A percentile compares a stretch with the other conserved stretches of the same genome.
Evolutionary conservation across 441 rosid species (phyloP).

Genomic region (Syzygium syzygioides): DNA sequence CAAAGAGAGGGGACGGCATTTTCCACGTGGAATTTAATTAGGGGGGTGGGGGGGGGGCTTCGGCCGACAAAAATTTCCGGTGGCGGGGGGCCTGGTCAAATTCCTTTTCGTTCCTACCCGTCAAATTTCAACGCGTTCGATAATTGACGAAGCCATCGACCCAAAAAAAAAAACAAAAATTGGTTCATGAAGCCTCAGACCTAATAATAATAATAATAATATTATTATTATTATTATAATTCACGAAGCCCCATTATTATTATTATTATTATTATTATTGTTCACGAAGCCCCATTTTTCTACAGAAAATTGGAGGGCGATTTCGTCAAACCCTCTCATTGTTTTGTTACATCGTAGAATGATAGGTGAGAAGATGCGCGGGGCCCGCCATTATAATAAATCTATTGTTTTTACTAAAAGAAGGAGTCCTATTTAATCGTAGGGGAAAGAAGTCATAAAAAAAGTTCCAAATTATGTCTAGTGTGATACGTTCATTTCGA

Average conservation of each 20-base stretch:
- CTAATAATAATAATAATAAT: too few species aligned
- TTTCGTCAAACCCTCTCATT: neutral
- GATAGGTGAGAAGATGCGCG: neutral
- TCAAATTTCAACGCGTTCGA: neutral
- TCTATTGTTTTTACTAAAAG: neutral
- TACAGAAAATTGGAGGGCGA: neutral
- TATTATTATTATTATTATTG: too few species aligned
- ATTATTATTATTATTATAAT: too few species aligned
- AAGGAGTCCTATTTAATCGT: too few species aligned
- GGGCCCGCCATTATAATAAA: neutral
- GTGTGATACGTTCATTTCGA: too few species aligned
- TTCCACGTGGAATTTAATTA: neutral
- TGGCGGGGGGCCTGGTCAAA: neutral
- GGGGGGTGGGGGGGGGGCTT: neutral
- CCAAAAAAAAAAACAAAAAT: too few species aligned
- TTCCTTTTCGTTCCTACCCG: neutral
- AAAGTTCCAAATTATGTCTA: too few species aligned
- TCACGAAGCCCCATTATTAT: too few species aligned
- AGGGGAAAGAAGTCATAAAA: too few species aligned
- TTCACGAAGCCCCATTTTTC: neutral
- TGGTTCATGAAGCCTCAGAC: too few species aligned
- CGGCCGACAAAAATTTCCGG: neutral
- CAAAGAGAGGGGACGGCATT: neutral
- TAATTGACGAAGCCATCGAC: neutral
- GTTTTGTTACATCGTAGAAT: neutral